phyloP scores from a whole-genome alignment of 305 asterid species.

The Rubia peregrina region DNA sequence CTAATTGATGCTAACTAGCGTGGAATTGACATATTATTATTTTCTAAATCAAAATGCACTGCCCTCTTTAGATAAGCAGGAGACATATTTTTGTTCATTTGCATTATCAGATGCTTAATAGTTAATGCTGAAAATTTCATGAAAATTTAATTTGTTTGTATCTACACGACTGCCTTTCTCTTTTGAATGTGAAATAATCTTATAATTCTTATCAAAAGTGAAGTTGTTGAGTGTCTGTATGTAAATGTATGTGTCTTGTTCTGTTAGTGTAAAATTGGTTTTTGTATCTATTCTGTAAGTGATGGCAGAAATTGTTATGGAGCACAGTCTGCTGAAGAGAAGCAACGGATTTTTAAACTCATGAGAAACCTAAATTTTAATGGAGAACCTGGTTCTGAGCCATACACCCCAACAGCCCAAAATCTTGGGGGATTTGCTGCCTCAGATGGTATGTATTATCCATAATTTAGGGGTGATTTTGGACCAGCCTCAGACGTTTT shows the following conservation, averaged over 20 bases:
- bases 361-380: constrained; percentile 91
- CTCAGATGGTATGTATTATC: constrained; percentile 64
- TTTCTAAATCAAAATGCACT: background rate
- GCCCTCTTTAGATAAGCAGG: background rate
- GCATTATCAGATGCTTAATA: background rate
- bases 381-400: constrained; percentile 79
- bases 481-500: constrained; percentile 35
- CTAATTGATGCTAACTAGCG: background rate
- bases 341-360: constrained; percentile 83
- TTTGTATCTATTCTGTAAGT: constrained; percentile 17
- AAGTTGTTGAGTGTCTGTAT: background rate
- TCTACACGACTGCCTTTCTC: background rate
- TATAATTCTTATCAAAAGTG: background rate
- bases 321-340: constrained; percentile 94
- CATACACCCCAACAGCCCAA: constrained; percentile 73
- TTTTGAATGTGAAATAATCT: background rate
- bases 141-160: background rate
- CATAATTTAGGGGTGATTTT: constrained; percentile 92
- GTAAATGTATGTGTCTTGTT: background rate
- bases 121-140: background rate
- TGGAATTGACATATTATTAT: background rate
- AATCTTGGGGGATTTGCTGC: constrained; percentile 58
- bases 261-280: background rate
- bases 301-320: constrained; percentile 43
- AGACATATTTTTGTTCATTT: background rate